Base-by-base conservation (phyloP, 2,329 filamentous ascomycete genomes). In the Capronia epimyces region DNA sequence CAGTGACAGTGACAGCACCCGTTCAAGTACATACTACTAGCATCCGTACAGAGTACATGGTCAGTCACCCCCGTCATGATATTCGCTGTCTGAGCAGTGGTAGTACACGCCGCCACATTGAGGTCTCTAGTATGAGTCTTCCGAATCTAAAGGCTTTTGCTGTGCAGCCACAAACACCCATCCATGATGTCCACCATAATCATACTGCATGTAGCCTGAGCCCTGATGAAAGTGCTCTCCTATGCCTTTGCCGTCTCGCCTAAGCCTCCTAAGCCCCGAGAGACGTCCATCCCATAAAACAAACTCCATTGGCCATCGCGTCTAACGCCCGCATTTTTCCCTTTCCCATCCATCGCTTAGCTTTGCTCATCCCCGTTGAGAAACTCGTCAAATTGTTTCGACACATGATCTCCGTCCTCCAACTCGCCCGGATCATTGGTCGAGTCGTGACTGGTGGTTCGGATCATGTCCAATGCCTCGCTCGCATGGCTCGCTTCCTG, bases 401-500 rank as follows among this genome's bases (percentile, higher is more conserved):
- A 48, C 27, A 52, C 52, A 40, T 49, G 52, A 24, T 55, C 57
- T 12, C 50, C 57, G 44, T 59, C 57, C 18, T 62, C 60, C 41
- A 58, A 56, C 36, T 65, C 63, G 12, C 50, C 51, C 24, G 56
- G 58, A 22, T 56, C 62, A 49, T 63, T 27, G 44, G 36, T 44
- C 60, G 64, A 18, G 54, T 61, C 55, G 46, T 58, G 55, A 32
- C 53, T 58, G 16, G 52, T 52, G 2, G 49, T 56, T 25, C 56
- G 50, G 37, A 62, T 62, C 52, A 62, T 51, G 43, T 74, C 72
- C 16, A 75, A 60, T 3, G 71, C 72, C 57, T 75, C 72, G 34
- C 70, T 72, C 6, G 71, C 71, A 58, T 75, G 71, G n/a, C 68
- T 69, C 22, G 71, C 71, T 46, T 73, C 69, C 20, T 62, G 60